These are phyloP conservation scores for Stephania cephalantha DNA, from an alignment of 164 flowering plant genomes.

Conservation along the genomic window DNA sequence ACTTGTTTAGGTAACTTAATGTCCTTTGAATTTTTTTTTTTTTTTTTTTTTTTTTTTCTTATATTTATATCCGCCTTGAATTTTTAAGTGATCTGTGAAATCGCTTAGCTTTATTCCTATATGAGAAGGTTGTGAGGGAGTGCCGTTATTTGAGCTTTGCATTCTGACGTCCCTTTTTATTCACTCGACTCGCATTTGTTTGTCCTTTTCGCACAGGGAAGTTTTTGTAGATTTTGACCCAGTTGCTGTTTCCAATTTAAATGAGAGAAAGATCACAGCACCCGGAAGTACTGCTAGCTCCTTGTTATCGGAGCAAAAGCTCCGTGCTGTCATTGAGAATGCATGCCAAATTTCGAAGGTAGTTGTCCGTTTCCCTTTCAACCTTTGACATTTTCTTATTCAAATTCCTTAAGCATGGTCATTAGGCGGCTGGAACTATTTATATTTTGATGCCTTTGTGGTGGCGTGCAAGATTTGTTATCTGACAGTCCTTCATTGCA, in stretches of 20 bases:
- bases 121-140: not conserved
- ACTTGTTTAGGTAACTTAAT: conserved; percentile 41
- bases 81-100: not conserved
- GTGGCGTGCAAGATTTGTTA: not conserved
- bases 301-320: conserved; percentile 29
- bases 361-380: not conserved
- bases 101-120: not conserved
- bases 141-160: not conserved
- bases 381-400: not conserved
- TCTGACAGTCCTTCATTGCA: not conserved
- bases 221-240: conserved; percentile 35
- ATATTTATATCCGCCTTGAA: not conserved
- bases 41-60: too few relatives aligned
- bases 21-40: too few relatives aligned
- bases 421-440: not conserved
- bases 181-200: conserved; percentile 1
- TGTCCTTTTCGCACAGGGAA: conserved; percentile 22
- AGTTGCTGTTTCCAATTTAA: conserved; percentile 24
- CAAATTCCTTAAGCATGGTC: not conserved
- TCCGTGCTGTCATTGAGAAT: conserved; percentile 35
- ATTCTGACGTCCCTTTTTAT: not conserved
- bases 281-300: conserved; percentile 28
- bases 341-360: conserved; percentile 37
- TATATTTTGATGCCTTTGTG: not conserved
- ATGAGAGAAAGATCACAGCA: conserved; percentile 28